phyloP scores from a whole-genome alignment of 164 flowering plant species.

The Aristolochia californica region DNA sequence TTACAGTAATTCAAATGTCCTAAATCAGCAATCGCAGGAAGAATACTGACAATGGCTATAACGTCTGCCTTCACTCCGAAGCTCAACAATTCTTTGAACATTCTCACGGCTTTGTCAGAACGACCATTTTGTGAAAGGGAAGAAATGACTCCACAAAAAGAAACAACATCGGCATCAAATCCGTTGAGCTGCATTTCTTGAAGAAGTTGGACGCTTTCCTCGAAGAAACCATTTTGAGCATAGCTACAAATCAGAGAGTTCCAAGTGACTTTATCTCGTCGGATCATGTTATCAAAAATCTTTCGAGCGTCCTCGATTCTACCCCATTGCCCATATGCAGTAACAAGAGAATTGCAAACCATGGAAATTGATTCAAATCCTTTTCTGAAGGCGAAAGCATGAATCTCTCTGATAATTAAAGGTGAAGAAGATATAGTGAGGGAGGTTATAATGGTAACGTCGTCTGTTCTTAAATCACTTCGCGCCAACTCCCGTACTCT shows the following conservation, averaged over 20 bases:
- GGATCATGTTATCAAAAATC: conserved; percentile 2
- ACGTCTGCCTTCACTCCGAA: conserved; percentile 17
- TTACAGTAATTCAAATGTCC: conserved; percentile 9
- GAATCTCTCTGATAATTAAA: conserved; percentile 15
- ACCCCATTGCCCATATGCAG: conserved; percentile 19
- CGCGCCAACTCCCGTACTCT: conserved; percentile 11
- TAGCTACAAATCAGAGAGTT: conserved; percentile 21
- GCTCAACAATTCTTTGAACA: conserved; percentile 15
- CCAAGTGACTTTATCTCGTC: conserved; percentile 18
- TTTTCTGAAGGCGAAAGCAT: conserved; percentile 13
- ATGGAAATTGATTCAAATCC: conserved; percentile 10
- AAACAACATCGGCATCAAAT: conserved; percentile 15
- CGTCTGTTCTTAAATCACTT: conserved; percentile 15
- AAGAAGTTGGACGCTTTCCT: conserved; percentile 18
- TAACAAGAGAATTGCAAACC: conserved; percentile 17
- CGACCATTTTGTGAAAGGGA: conserved; percentile 19
- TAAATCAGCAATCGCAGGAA: conserved; percentile 19
- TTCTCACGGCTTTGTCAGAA: conserved; percentile 11
- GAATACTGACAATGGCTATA: conserved; percentile 17
- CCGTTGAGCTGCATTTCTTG: conserved; percentile 13
- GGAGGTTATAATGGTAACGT: conserved; percentile 13
- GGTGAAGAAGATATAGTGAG: conserved; percentile 9
- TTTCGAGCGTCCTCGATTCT: conserved; percentile 11
- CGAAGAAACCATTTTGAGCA: conserved; percentile 20
- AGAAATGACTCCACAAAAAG: conserved; percentile 22